Base-by-base conservation (phyloP, 495 filamentous ascomycete species). In the Melanomma pulvis-pyrius region DNA sequence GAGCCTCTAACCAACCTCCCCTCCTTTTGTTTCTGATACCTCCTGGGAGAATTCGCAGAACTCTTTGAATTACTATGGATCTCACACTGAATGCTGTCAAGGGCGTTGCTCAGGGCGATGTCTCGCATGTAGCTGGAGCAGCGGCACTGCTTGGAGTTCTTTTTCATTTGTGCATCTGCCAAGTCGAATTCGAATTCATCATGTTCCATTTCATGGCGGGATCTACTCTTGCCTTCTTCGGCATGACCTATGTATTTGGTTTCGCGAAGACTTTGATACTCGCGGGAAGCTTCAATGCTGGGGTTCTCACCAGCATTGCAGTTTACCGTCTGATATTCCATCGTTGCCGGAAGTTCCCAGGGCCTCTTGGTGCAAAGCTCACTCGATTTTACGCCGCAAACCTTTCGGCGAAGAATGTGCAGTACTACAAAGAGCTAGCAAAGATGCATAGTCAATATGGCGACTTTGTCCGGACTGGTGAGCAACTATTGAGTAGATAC, bases 241-340 rank as follows among this genome's bases (percentile, higher is more conserved):
- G 56, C 8, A 17, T 39, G 26, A 22, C 30, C 1, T 64, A 9
- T 29, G 32, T 30, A n/a, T 49, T 56, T 34, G 32, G 50, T 36
- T 17, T 58, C 11, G 12, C 32, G 6, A 21, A n/a, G n/a, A 58
- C 58, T 5, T 49, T 56, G 12, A 21, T 62, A 19, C 19, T 44
- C 11, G 29, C 50, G 2, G 13, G 13, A 11, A 12, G 49, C 25
- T 64, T 64, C 61, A 60, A 49, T 19, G 1, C 51, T 1, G 74
- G 61, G 1, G 64, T 85, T 0, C 73, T 79, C 30, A 57, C 65
- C 15, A 84, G 81, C 69, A 80, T 84, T 21, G 36, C 74, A 22
- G 26, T 55, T 1, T 71, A 71, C 50, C 68, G 68, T 46, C 54
- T 67, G 6, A 25, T 63, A n/a, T 67, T 71, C 54, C 68, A 71